phyloP scores from a whole-genome alignment of 495 filamentous ascomycete species.

The Penicillium waksmanii region DNA sequence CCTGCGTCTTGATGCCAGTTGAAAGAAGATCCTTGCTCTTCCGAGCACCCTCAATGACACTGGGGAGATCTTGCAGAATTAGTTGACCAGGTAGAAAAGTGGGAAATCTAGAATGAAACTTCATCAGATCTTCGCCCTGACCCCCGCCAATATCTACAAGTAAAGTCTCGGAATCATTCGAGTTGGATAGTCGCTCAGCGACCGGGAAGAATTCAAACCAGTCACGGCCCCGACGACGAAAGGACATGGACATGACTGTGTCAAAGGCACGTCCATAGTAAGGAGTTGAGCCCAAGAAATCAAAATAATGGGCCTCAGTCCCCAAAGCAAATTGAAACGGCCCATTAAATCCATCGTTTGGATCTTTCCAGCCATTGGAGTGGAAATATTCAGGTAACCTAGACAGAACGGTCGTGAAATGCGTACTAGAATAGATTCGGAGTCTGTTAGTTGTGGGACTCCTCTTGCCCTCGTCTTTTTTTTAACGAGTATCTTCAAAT shows the following conservation, averaged over 20 bases:
- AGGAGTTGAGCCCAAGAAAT: constrained; percentile 14
- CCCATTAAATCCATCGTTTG: constrained; percentile 17
- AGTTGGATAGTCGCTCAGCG: constrained; percentile 4
- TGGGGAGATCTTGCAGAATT: constrained; percentile 57
- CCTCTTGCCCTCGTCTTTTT: neutral
- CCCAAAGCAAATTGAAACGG: constrained; percentile 21
- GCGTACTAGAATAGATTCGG: constrained; percentile 6
- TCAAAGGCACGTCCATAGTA: constrained; percentile 27
- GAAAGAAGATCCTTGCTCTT: constrained; percentile 11
- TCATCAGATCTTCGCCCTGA: constrained; percentile 55
- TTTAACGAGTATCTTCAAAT: no score
- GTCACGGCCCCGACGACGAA: constrained; percentile 19
- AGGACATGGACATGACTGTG: constrained; percentile 24
- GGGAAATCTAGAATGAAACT: constrained; percentile 48
- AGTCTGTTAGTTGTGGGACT: neutral
- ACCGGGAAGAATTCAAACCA: constrained; percentile 30
- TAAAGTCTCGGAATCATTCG: constrained; percentile 10
- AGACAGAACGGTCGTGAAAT: constrained; percentile 18
- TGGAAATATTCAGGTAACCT: constrained; percentile 23
- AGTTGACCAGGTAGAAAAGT: constrained; percentile 49
- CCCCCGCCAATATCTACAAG: constrained; percentile 61
- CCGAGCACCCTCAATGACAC: constrained; percentile 39
- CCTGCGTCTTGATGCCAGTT: constrained; percentile 34
- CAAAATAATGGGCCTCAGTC: constrained; percentile 21
- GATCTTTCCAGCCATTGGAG: constrained; percentile 15